Evolutionary conservation across 2,329 filamentous ascomycete genomes (phyloP).

Genomic region (Exophiala xenobiotica): DNA sequence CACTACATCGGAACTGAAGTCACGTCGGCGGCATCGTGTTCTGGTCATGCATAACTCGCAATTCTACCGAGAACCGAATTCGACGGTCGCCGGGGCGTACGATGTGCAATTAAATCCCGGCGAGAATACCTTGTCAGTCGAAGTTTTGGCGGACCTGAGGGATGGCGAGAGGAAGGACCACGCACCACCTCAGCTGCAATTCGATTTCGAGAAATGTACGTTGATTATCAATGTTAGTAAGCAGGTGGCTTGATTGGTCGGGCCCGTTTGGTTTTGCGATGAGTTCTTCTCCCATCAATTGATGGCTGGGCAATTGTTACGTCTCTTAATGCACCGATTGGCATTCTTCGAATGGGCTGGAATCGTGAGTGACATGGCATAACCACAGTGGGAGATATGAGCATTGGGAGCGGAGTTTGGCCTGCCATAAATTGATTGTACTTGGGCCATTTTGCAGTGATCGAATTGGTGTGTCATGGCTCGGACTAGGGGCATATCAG

Average conservation of each 20-base stretch:
- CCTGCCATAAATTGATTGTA: no score
- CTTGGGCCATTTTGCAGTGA: no score
- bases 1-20: slow-evolving; percentile 16
- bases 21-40: slow-evolving; percentile 21
- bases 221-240: slow-evolving; percentile 18
- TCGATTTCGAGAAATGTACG: slow-evolving; percentile 68
- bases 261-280: no score
- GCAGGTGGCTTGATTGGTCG: slow-evolving; percentile 4
- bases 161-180: slow-evolving; percentile 57
- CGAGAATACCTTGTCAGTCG: slow-evolving; percentile 75
- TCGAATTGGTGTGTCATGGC: no score
- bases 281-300: no score
- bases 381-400: no score
- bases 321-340: no score
- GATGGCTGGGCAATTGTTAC: no score
- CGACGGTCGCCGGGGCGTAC: slow-evolving; percentile 65
- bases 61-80: slow-evolving; percentile 21
- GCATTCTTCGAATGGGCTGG: no score
- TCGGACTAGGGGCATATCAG: no score
- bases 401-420: no score
- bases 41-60: slow-evolving; percentile 26
- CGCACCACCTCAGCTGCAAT: slow-evolving; percentile 56
- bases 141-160: slow-evolving; percentile 67
- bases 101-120: slow-evolving; percentile 71
- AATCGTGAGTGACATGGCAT: no score